Evolutionary conservation across 352 stramenopile genomes (phyloP).

Genomic region (Thalassiosira hispida): DNA sequence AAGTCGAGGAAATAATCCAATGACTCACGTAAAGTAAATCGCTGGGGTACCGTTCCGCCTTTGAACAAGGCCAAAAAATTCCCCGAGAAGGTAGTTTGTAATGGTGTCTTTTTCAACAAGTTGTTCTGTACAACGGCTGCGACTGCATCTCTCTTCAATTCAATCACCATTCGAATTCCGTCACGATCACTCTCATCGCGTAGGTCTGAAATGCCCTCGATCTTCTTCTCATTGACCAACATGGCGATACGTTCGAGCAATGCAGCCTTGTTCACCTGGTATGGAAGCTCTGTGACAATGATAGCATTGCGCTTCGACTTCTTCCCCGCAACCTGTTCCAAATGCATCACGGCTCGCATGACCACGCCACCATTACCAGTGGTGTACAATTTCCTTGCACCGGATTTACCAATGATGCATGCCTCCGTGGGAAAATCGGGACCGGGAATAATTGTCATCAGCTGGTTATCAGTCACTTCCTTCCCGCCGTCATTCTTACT

Average conservation of each 20-base stretch:
- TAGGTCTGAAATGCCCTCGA: slow-evolving; percentile 87
- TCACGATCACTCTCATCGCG: slow-evolving; percentile 88
- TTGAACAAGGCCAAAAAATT: slow-evolving; percentile 88
- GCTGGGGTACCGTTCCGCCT: slow-evolving; percentile 74
- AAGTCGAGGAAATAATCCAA: slow-evolving; percentile 88
- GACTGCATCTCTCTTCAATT: slow-evolving; percentile 89
- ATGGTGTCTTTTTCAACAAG: slow-evolving; percentile 88
- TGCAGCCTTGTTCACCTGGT: slow-evolving; percentile 88
- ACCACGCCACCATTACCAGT: slow-evolving; percentile 86
- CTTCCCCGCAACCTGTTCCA: slow-evolving; percentile 79
- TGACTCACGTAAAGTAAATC: slow-evolving; percentile 84
- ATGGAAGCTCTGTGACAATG: slow-evolving; percentile 88
- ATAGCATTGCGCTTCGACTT: slow-evolving; percentile 82
- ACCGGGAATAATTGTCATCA: slow-evolving; percentile 81
- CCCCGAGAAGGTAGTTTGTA: slow-evolving; percentile 87
- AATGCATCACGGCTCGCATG: slow-evolving; percentile 84
- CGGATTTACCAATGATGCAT: slow-evolving; percentile 85
- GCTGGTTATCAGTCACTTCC: slow-evolving; percentile 71
- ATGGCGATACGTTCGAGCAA: slow-evolving; percentile 88
- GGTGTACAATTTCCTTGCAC: slow-evolving; percentile 80
- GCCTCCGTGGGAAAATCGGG: slow-evolving; percentile 87
- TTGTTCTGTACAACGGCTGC: slow-evolving; percentile 85
- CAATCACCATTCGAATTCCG: slow-evolving; percentile 88
- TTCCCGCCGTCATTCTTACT: slow-evolving; percentile 51
- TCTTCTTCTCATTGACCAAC: slow-evolving; percentile 89